Evolutionary conservation across 1,139 yeast species (phyloP).

Genomic region (Hemisphaericaspora xylofermentans): DNA sequence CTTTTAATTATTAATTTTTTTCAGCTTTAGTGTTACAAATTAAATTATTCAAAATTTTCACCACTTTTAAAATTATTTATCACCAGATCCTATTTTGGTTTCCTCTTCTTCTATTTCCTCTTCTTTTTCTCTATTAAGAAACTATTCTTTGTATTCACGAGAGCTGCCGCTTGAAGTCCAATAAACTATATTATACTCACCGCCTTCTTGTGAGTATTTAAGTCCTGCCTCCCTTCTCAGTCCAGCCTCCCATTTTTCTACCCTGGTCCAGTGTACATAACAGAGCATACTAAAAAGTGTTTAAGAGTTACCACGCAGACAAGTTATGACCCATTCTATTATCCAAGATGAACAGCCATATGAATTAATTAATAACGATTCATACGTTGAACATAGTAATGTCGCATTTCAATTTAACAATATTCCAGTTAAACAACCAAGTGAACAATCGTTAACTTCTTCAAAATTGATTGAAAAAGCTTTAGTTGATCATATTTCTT

Average conservation of each 20-base stretch:
- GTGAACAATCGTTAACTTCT: not conserved
- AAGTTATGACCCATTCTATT: conserved; percentile 28
- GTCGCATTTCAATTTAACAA: conserved; percentile 2
- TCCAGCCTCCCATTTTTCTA: not conserved
- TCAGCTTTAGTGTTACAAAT: no score
- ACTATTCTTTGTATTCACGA: not conserved
- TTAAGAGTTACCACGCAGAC: conserved; percentile 1
- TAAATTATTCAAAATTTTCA: not conserved
- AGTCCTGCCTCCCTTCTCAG: not conserved
- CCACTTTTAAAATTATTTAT: no score
- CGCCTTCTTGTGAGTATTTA: conserved; percentile 2
- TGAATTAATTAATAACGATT: conserved; percentile 7
- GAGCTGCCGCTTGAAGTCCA: conserved; percentile 16
- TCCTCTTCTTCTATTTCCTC: not conserved
- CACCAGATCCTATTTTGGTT: not conserved
- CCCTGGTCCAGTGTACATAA: no score
- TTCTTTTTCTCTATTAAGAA: not conserved
- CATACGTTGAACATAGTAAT: conserved; percentile 1
- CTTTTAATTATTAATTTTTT: no score
- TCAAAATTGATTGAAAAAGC: conserved; percentile 36
- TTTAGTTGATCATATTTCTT: conserved; percentile 39
- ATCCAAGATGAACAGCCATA: conserved; percentile 15
- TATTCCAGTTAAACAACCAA: not conserved
- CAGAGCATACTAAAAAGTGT: not conserved
- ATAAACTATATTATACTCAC: conserved; percentile 5